Evolutionary conservation across 495 filamentous ascomycete genomes (phyloP), one percentile per base, ranked within the genome.

Genomic region (Aspergillus nidulans): DNA sequence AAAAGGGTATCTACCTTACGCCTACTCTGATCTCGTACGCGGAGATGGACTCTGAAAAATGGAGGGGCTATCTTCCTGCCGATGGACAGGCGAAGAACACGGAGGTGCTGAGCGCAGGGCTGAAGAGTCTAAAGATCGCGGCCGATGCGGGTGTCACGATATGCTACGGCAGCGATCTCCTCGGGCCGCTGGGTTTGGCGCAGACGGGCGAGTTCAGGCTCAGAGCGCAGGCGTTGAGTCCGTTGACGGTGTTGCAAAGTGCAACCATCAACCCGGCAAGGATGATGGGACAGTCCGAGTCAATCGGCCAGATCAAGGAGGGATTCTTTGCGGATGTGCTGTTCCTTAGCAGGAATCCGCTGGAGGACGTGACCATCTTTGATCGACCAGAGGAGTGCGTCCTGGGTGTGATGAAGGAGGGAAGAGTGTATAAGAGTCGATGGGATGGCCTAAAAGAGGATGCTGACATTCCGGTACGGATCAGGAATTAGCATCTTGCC

Each of bases 151-250:
- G 78, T 3, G 74, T 81, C 2, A 76, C 66, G 3, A 78, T 84
- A 59, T 82, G 79, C 59, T 81, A 72, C 61, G 80, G 80, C 3
- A 77, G 77, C 2, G 81, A 82, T 63, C 70, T 83, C n/a, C 68
- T 84, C 0, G 79, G 74, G 0, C 73, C 73, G 6, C 30, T 82
- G 58, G 67, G 68, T 10, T 64, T 65, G 13, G 69, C 73, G 32
- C 77, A 84, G 67, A 76, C 67, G 1, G 65, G 71, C 24, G 81
- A 83, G 56, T 83, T 82, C 49, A 53, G 61, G 6, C 54, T 82
- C 15, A 70, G 80, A 6, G 59, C 70, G 4, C 56, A 72, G 18
- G 77, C 76, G 0, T 62, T 81, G 38, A 71, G 62, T 34, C 56
- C 70, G 1, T 28, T 70, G 6, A 70, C 75, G 53, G 58, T 84